phyloP scores from a whole-genome alignment of 1,139 yeast genomes.

The Zygoascus hellenicus region DNA sequence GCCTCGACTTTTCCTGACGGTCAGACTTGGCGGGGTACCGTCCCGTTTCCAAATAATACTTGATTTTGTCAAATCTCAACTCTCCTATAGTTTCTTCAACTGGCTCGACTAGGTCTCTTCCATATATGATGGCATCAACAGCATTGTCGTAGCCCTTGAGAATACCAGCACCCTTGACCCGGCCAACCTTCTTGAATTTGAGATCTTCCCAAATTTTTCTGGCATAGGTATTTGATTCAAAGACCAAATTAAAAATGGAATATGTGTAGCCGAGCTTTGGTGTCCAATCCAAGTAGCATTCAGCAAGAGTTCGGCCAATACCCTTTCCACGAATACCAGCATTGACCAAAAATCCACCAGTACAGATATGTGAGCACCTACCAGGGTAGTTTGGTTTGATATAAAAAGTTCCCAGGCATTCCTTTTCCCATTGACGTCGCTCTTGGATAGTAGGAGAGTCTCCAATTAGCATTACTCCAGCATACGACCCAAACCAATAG shows the following conservation, averaged over 20 bases:
- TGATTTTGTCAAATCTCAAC: conserved; percentile 69
- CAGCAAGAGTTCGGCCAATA: conserved; percentile 77
- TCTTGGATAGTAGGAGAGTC: conserved; percentile 33
- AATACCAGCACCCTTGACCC: conserved; percentile 78
- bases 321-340: conserved; percentile 94
- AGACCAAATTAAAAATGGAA: conserved; percentile 76
- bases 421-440: conserved; percentile 76
- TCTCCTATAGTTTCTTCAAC: conserved; percentile 51
- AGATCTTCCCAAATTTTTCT: conserved; percentile 73
- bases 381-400: conserved; percentile 91
- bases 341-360: conserved; percentile 82
- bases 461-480: conserved; percentile 74
- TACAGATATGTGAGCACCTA: conserved; percentile 86
- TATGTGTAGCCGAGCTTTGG: conserved; percentile 82
- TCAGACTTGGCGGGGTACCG: conserved; percentile 78
- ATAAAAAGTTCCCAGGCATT: conserved; percentile 78
- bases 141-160: conserved; percentile 78
- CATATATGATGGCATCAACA: conserved; percentile 75
- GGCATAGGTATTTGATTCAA: conserved; percentile 82
- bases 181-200: conserved; percentile 71
- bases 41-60: conserved; percentile 75
- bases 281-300: conserved; percentile 86
- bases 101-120: conserved; percentile 45
- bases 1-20: conserved; percentile 75
- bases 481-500: conserved; percentile 84